These are phyloP conservation scores for Ceriops zippeliana DNA, from an alignment of 345 rosid genomes.

Conservation along the genomic window DNA sequence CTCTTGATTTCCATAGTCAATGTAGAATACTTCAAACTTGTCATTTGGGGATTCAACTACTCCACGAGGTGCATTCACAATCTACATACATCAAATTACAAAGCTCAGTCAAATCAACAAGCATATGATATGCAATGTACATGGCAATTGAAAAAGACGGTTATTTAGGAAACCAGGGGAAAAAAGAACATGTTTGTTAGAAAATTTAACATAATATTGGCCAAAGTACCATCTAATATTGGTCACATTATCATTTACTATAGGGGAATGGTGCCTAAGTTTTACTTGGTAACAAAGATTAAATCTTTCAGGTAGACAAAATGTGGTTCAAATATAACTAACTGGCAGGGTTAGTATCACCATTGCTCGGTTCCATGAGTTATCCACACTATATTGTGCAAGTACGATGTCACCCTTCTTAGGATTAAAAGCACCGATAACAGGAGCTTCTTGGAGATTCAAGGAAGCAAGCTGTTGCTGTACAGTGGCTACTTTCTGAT, in stretches of 20 bases:
- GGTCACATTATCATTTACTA: too few relatives aligned
- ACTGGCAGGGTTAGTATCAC: constrained; percentile 30
- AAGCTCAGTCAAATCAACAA: background rate
- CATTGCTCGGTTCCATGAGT: constrained; percentile 99
- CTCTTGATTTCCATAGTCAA: constrained; percentile 96
- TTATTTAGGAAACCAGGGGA: background rate
- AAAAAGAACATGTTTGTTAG: background rate
- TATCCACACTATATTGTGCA: constrained; percentile 91
- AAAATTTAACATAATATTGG: background rate
- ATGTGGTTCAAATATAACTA: background rate
- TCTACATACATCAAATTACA: constrained; percentile 34
- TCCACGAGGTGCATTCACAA: constrained; percentile 82
- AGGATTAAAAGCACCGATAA: constrained; percentile 83
- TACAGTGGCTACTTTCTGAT: constrained; percentile 72
- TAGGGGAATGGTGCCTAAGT: too few relatives aligned
- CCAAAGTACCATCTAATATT: too few relatives aligned
- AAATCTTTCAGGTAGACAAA: background rate
- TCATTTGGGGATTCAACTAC: constrained; percentile 63
- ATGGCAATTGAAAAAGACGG: background rate
- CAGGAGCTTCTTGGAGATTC: constrained; percentile 71
- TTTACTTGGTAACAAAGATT: background rate
- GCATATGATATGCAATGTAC: background rate
- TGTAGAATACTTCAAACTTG: constrained; percentile 88
- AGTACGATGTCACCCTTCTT: constrained; percentile 85
- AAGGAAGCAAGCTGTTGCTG: constrained; percentile 74